These are phyloP conservation scores for Sequoia sempervirens DNA, from an alignment of 75 land plant species.

Conservation along the genomic window DNA sequence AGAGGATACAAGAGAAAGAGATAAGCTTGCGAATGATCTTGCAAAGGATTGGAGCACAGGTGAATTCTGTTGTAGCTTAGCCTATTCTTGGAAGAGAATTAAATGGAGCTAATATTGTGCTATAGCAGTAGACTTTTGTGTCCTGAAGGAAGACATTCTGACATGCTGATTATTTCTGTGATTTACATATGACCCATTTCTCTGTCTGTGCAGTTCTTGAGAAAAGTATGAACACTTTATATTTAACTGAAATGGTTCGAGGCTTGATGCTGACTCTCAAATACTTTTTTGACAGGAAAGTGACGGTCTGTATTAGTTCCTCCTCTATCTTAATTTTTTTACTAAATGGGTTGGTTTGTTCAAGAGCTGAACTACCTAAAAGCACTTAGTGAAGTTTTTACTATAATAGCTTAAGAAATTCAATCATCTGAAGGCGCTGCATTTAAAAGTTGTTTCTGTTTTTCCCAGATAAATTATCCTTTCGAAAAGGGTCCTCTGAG, in stretches of 20 bases:
- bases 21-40: slow-evolving; percentile 58
- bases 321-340: not conserved
- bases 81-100: not conserved
- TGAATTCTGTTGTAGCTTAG: slow-evolving; percentile 13
- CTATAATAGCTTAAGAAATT: not conserved
- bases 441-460: not conserved
- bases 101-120: not conserved
- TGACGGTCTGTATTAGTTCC: slow-evolving; percentile 68
- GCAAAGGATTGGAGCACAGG: slow-evolving; percentile 77
- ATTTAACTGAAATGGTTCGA: slow-evolving; percentile 85
- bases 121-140: not conserved
- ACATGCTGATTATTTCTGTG: not conserved
- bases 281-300: slow-evolving; percentile 93
- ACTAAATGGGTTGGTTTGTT: not conserved
- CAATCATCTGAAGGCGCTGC: not conserved
- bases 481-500: slow-evolving; percentile 99
- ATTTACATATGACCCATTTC: not conserved
- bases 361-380: not conserved
- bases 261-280: slow-evolving; percentile 86
- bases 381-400: not conserved
- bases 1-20: slow-evolving; percentile 29
- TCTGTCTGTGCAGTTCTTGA: slow-evolving; percentile 70
- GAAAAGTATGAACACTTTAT: slow-evolving; percentile 78
- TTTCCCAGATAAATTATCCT: slow-evolving; percentile 88
- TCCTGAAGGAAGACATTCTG: not conserved